Conservation (phyloP, 768 basidiomycete genomes). For the Tulasnella sp. region DNA sequence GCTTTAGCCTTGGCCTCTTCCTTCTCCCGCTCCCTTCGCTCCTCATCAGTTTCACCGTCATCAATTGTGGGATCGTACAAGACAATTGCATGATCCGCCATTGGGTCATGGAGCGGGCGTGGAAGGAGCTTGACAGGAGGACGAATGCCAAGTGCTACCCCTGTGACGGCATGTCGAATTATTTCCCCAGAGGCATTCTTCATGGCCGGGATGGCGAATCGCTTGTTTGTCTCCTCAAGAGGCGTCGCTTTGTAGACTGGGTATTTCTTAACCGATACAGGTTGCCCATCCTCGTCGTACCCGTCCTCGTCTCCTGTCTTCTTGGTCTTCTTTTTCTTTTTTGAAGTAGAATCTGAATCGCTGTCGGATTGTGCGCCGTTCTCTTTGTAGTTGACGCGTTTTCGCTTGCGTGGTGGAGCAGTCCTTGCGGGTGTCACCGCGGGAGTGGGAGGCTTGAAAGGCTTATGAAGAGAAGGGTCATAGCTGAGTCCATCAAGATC, state of each 20-base stretch:
- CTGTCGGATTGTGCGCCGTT: constrained; percentile 33
- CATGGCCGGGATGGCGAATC: constrained; percentile 80
- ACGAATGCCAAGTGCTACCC: constrained; percentile 72
- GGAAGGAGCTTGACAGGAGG: constrained; percentile 70
- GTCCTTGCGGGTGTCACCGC: constrained; percentile 34
- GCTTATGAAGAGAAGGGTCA: constrained; percentile 31
- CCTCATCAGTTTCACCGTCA: constrained; percentile 80
- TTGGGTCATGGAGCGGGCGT: constrained; percentile 89
- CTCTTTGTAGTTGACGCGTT: constrained; percentile 77
- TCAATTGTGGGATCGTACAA: constrained; percentile 95
- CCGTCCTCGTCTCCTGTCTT: constrained; percentile 57
- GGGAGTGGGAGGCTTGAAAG: constrained; percentile 62
- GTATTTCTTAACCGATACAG: constrained; percentile 42
- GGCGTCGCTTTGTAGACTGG: constrained; percentile 76
- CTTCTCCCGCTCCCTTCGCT: constrained; percentile 57
- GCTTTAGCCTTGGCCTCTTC: constrained; percentile 56
- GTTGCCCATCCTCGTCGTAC: constrained; percentile 46
- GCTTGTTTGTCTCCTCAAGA: constrained; percentile 40
- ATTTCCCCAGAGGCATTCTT: constrained; percentile 52
- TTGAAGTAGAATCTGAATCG: constrained; percentile 39
- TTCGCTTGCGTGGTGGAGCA: constrained; percentile 69
- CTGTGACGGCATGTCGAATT: constrained; percentile 43
- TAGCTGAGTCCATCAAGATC: background rate
- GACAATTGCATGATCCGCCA: constrained; percentile 96
- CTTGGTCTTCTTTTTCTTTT: constrained; percentile 46